Percentiles rank a stretch among this genome's conserved stretches.
Evolutionary conservation across 164 flowering plant genomes (phyloP).

Genomic region (Umbilicus rupestris): DNA sequence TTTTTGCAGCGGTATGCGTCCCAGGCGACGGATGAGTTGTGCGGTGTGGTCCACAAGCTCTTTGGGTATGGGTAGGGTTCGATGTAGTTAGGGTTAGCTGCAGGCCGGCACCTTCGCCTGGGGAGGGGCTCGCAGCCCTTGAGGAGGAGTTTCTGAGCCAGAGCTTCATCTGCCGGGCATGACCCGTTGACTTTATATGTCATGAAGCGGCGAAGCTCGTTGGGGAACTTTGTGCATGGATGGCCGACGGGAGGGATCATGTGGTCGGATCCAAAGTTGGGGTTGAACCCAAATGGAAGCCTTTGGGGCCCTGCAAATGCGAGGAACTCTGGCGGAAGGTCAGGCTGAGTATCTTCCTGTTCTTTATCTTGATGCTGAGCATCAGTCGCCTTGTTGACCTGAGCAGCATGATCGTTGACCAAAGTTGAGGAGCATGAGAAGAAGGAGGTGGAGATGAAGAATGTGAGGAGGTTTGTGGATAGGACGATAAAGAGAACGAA

Average conservation of each 20-base stretch:
- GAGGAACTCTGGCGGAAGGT: slow-evolving; percentile 7
- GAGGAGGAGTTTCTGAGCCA: slow-evolving; percentile 57
- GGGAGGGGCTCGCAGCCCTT: slow-evolving; percentile 74
- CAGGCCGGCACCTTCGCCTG: slow-evolving; percentile 54
- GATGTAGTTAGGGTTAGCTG: slow-evolving; percentile 17
- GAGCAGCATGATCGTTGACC: background rate
- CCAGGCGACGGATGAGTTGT: slow-evolving; percentile 47
- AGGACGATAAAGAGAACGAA: slow-evolving; percentile 10
- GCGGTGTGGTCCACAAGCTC: slow-evolving; percentile 47
- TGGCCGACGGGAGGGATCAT: slow-evolving; percentile 37
- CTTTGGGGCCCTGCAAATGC: background rate
- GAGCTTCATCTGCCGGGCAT: slow-evolving; percentile 51
- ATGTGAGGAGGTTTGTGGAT: slow-evolving; percentile 8
- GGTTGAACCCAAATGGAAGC: slow-evolving; percentile 9
- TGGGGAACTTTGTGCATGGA: slow-evolving; percentile 22
- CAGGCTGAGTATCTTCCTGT: too few relatives aligned
- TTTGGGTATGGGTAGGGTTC: slow-evolving; percentile 44
- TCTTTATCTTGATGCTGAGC: background rate
- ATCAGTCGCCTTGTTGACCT: too few relatives aligned
- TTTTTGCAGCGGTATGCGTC: slow-evolving; percentile 53
- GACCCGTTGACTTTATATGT: slow-evolving; percentile 35
- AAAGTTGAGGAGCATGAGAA: slow-evolving; percentile 1
- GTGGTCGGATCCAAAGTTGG: slow-evolving; percentile 4
- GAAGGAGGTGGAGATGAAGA: slow-evolving; percentile 7
- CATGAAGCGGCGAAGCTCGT: slow-evolving; percentile 40